These are phyloP conservation scores for Aspergillus sp. DNA, from an alignment of 2,329 filamentous ascomycete species.

Conservation along the genomic window DNA sequence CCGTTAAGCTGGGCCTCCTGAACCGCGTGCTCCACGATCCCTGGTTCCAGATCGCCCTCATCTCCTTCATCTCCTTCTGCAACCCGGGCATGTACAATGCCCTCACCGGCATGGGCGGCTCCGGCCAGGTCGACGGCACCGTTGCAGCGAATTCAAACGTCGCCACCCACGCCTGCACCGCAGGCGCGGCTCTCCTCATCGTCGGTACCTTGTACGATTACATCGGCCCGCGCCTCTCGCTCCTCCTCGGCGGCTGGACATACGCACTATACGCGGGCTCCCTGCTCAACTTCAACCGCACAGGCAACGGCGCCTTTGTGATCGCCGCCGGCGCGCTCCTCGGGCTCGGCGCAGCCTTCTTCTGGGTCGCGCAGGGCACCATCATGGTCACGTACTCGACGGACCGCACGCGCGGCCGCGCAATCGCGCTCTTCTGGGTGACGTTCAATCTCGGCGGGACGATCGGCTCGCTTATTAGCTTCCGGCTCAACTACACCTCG, in stretches of 20 bases:
- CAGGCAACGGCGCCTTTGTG: constrained; percentile 38
- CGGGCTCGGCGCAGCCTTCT: constrained; percentile 2
- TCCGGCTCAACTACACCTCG: constrained; percentile 1
- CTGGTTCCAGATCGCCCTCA: constrained; percentile 55
- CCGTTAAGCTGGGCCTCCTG: too few relatives aligned
- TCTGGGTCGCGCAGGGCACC: constrained; percentile 6
- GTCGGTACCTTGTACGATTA: constrained; percentile 51
- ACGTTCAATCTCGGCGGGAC: background rate
- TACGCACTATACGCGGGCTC: constrained; percentile 53
- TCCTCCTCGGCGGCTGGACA: constrained; percentile 53
- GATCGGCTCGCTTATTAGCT: background rate
- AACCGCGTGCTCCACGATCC: constrained; percentile 32
- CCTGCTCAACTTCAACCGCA: constrained; percentile 51
- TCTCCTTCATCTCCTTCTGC: constrained; percentile 57
- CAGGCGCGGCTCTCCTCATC: constrained; percentile 50
- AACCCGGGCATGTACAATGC: constrained; percentile 57
- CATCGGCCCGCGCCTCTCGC: constrained; percentile 49
- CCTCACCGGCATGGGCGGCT: constrained; percentile 51
- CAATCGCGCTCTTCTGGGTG: constrained; percentile 5
- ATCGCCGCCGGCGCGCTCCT: constrained; percentile 3
- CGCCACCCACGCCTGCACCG: constrained; percentile 49
- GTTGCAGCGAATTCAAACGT: constrained; percentile 54
- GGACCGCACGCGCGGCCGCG: background rate
- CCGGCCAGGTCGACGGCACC: constrained; percentile 51
- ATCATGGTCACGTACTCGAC: constrained; percentile 2